phyloP scores from a whole-genome alignment of 1,139 yeast species.

The Fermentozyma sake region DNA sequence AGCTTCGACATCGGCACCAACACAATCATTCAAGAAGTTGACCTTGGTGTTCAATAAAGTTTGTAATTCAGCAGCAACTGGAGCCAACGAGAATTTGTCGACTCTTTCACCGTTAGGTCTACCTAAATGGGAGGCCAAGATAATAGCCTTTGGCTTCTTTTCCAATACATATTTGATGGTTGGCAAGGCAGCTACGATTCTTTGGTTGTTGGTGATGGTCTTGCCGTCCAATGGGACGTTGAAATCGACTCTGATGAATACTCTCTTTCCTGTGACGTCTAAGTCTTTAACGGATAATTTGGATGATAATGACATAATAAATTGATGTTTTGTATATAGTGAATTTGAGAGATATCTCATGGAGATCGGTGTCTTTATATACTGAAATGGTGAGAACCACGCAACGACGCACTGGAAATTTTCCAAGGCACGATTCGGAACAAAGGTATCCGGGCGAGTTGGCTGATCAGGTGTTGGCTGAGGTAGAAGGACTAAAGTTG shows the following conservation, averaged over 20 bases:
- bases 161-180: slow-evolving; percentile 90
- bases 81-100: slow-evolving; percentile 83
- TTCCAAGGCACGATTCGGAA: too few relatives aligned
- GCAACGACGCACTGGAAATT: too few relatives aligned
- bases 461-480: too few relatives aligned
- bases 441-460: too few relatives aligned
- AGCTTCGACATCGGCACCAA: slow-evolving; percentile 79
- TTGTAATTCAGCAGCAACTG: slow-evolving; percentile 83
- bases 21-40: slow-evolving; percentile 79
- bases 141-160: slow-evolving; percentile 81
- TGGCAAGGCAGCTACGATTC: slow-evolving; percentile 97
- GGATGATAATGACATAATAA: slow-evolving; percentile 78
- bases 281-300: slow-evolving; percentile 90
- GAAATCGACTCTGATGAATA: slow-evolving; percentile 95
- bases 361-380: too few relatives aligned
- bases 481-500: too few relatives aligned
- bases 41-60: slow-evolving; percentile 66
- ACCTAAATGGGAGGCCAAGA: slow-evolving; percentile 94
- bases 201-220: slow-evolving; percentile 96
- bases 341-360: too few relatives aligned
- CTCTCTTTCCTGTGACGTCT: slow-evolving; percentile 81
- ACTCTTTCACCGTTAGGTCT: slow-evolving; percentile 92
- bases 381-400: too few relatives aligned
- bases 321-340: too few relatives aligned
- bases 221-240: slow-evolving; percentile 95